A percentile compares a stretch with the other conserved stretches of the same genome.
Conservation (phyloP, 2,329 filamentous ascomycete species). For the Colletotrichum falcatum region DNA sequence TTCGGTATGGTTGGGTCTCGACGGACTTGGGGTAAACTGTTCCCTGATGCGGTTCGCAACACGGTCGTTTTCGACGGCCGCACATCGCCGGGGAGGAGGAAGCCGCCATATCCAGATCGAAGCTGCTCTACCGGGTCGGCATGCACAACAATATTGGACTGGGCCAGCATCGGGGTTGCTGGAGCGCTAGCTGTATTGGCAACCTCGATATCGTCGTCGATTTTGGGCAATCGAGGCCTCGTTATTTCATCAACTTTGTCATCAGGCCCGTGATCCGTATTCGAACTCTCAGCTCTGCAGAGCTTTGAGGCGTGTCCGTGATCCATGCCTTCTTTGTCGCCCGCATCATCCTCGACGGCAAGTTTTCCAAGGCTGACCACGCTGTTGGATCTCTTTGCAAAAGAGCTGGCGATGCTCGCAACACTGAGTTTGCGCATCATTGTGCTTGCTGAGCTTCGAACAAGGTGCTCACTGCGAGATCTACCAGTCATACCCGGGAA, state of each 20-base stretch:
- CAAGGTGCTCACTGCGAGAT: conserved; percentile 75
- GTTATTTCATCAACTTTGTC: conserved; percentile 34
- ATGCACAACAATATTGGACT: conserved; percentile 20
- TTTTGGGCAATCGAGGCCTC: conserved; percentile 43
- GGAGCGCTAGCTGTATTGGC: conserved; percentile 40
- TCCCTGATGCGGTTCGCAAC: conserved; percentile 43
- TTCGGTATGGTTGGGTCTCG: conserved; percentile 39
- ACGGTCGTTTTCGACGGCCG: conserved; percentile 28
- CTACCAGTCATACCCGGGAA: conserved; percentile 83
- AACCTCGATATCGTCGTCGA: conserved; percentile 45
- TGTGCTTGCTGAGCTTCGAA: conserved; percentile 83
- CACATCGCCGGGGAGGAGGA: not conserved
- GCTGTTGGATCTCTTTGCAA: conserved; percentile 77
- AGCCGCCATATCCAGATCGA: not conserved
- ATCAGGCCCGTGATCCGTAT: conserved; percentile 22
- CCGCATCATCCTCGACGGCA: conserved; percentile 47
- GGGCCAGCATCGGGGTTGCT: conserved; percentile 24
- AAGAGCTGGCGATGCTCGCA: conserved; percentile 81
- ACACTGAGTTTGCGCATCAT: conserved; percentile 91
- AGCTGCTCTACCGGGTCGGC: conserved; percentile 24
- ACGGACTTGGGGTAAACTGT: conserved; percentile 43
- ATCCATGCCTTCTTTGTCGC: conserved; percentile 25
- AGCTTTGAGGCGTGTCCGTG: conserved; percentile 23
- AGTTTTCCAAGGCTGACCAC: conserved; percentile 52
- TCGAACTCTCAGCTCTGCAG: conserved; percentile 15